Base-by-base conservation (phyloP, 805 yeast species). In the Yamadazyma kitorensis region DNA sequence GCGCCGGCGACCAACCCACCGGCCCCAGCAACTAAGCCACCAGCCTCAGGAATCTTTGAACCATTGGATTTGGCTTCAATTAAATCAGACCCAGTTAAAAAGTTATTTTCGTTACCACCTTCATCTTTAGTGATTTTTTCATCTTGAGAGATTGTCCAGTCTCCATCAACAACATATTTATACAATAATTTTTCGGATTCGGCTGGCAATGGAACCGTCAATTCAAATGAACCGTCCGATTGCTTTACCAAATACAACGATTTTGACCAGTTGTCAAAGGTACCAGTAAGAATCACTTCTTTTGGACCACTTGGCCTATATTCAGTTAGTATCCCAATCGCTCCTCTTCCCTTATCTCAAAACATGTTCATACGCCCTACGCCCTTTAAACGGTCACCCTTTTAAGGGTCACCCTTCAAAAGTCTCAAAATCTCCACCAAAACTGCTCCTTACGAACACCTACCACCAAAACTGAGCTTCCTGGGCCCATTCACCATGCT, bases 131-230 rank as follows among this genome's bases (percentile, higher is more conserved):
- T 71, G 18, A 61, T 55, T 27, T 57, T 57, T 41, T 71, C 70
- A 21, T 46, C 33, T 1, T 55, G 53, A 13, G 68, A 61, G 16
- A 68, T 66, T 16, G 55, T 51, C 88, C 88, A 82, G 29, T 71
- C 72, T 29, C 81, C 86, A 53, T 82, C 88, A 27, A 82, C 88
- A 37, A 82, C 74, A 51, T 74, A 82, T 61, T 78, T 78, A 62
- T 71, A 78, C 15, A 62, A 56, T 25, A 78, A 53, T 47, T 64
- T 63, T 32, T 55, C 66, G 15, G 49, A 63, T 18, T 64, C 56
- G n/a, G 60, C 31, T 13, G 66, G 64, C 33, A 79, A 63, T 15
- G 86, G 86, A 34, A 78, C 66, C 3, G 79, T 68, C 34, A 80
- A 58, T 34, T 72, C 71, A 49, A 80, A 80, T n/a, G 76, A 70